Evolutionary conservation across 495 filamentous ascomycete species (phyloP).

Genomic region (Podospora fimiseda): DNA sequence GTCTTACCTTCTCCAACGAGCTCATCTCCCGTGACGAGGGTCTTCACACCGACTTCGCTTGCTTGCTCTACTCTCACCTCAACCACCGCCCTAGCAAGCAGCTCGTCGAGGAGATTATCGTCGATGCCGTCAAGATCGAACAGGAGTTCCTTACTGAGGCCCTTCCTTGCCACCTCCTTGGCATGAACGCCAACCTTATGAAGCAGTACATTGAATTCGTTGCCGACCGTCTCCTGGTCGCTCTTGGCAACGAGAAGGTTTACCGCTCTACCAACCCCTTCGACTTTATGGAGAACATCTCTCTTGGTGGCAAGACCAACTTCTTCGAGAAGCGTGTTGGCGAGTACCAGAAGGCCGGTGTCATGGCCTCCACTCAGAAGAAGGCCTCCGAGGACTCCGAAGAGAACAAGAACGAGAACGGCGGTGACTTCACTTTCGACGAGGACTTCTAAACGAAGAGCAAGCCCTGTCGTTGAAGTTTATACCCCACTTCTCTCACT

Average conservation of each 20-base stretch:
- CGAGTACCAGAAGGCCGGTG: slow-evolving; percentile 99
- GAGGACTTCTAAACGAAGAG: slow-evolving; percentile 77
- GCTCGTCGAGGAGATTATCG: slow-evolving; percentile 78
- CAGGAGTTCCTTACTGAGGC: slow-evolving; percentile 97
- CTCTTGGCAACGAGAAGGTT: slow-evolving; percentile 88
- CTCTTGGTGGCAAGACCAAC: slow-evolving; percentile 97
- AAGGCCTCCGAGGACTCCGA: slow-evolving; percentile 42
- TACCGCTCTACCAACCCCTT: slow-evolving; percentile 94
- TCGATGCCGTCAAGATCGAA: slow-evolving; percentile 89
- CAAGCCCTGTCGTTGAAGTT: background rate
- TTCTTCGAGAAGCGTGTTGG: slow-evolving; percentile 99
- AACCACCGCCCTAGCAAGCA: slow-evolving; percentile 81
- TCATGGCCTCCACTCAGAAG: slow-evolving; percentile 93
- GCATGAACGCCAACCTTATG: slow-evolving; percentile 97
- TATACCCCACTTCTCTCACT: slow-evolving; percentile 2
- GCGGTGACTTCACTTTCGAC: slow-evolving; percentile 83
- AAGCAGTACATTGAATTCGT: slow-evolving; percentile 99
- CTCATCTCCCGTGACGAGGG: slow-evolving; percentile 99
- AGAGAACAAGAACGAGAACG: slow-evolving; percentile 52
- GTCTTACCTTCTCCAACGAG: slow-evolving; percentile 98
- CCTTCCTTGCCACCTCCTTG: slow-evolving; percentile 82
- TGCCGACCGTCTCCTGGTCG: slow-evolving; percentile 85
- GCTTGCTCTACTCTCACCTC: slow-evolving; percentile 90
- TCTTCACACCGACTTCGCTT: slow-evolving; percentile 98
- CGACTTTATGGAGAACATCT: slow-evolving; percentile 99